Base-by-base conservation (phyloP, 768 basidiomycete genomes). In the Ramaria sp. region DNA sequence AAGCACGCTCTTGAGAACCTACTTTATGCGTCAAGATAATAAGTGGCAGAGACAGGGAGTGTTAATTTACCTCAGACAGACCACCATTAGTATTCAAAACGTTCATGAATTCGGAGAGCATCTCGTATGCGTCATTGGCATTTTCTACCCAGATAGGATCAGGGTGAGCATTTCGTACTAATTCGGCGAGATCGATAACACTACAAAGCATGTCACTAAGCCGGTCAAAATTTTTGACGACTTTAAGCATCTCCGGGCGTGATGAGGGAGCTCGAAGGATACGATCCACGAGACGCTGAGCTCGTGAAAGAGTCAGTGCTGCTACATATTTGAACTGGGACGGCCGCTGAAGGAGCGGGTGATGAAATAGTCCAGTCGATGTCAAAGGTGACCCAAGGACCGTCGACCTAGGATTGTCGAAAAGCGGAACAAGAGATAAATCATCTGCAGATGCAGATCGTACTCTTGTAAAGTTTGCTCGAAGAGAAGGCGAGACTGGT, bases 91-190 rank as follows among this genome's bases (percentile, higher is more conserved):
- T 97, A 68, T 99, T 99, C 56, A 98, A 73, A 44, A 89, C 82
- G 67, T 97, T 97, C 94, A 99, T 98, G 67, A 88, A 94, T 70
- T 93, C 88, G 71, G 92, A 97, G 58, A 98, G 73, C 58, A 78
- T 81, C 67, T 92, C 93, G 67, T 98, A 97, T 41, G 88, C 86
- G 58, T 77, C 74, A 64, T 96, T 89, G 43, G 89, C 89, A 48
- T 84, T 84, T 15, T 80, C 75, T 15, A 89, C 77, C 94, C 95
- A 98, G 44, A 68, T 63, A 25, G 73, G 71, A 64, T 96, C 90
- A 1, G 95, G 93, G 71, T 98, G 94, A 0, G 91, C 84, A 64
- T 95, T 94, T 58, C 94, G 79, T 27, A 99, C 76, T 48, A 96
- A 77, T 67, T 99, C 96, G 50, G 92, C 88, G 56, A 97, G 79